Conservation (phyloP, 768 basidiomycete genomes). For the Cystofilobasidium capitatum region DNA sequence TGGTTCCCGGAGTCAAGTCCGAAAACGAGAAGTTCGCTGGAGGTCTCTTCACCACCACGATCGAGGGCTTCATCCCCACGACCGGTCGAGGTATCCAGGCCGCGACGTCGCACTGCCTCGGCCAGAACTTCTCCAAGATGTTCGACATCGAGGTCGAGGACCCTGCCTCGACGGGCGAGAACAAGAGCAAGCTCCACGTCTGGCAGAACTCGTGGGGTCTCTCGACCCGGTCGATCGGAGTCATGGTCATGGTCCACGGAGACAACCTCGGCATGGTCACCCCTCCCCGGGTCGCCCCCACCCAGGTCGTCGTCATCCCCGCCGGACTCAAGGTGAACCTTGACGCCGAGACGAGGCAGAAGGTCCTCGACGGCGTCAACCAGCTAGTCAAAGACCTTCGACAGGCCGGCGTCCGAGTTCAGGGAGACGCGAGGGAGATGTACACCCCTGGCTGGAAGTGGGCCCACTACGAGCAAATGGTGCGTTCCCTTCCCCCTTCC, state of each 20-base stretch:
- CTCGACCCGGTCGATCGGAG: slow-evolving; percentile 88
- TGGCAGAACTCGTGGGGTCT: slow-evolving; percentile 99
- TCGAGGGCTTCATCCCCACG: slow-evolving; percentile 95
- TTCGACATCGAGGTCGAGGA: slow-evolving; percentile 97
- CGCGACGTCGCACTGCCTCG: slow-evolving; percentile 94
- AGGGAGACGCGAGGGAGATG: slow-evolving; percentile 84
- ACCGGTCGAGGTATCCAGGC: slow-evolving; percentile 96
- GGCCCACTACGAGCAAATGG: slow-evolving; percentile 99
- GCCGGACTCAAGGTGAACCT: slow-evolving; percentile 87
- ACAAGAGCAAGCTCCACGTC: slow-evolving; percentile 55
- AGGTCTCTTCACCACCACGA: slow-evolving; percentile 92
- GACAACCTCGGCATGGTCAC: slow-evolving; percentile 95
- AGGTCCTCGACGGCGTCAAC: slow-evolving; percentile 67
- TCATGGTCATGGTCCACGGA: slow-evolving; percentile 99
- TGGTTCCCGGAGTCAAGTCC: slow-evolving; percentile 92
- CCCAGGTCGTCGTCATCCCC: slow-evolving; percentile 85
- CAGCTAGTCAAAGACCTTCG: slow-evolving; percentile 64
- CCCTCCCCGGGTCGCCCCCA: slow-evolving; percentile 88
- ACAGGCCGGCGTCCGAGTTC: slow-evolving; percentile 66
- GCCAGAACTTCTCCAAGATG: slow-evolving; percentile 98
- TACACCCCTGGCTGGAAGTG: slow-evolving; percentile 99
- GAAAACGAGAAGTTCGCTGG: slow-evolving; percentile 99
- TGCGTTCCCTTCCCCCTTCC: slow-evolving; percentile 35
- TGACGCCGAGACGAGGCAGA: slow-evolving; percentile 45
- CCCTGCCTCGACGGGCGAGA: slow-evolving; percentile 51